Evolutionary conservation across 202 grass and related monocot genomes (phyloP).

Genomic region (Brachypodium distachyon): DNA sequence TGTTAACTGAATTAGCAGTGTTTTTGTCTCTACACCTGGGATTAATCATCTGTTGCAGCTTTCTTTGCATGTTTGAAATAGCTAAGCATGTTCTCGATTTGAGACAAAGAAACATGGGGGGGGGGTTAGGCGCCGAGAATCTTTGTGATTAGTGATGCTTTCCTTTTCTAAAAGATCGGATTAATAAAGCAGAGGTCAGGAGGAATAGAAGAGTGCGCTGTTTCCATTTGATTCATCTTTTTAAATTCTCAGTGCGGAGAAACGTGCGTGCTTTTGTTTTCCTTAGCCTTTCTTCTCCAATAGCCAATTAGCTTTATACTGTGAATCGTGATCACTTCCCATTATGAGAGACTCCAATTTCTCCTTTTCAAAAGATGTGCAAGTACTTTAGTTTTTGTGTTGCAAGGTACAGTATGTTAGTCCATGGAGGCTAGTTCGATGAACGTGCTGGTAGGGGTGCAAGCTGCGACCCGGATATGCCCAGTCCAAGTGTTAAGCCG

Average conservation of each 20-base stretch:
- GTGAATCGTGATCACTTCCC: conserved; percentile 16
- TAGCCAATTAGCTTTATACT: conserved; percentile 17
- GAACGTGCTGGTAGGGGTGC: no score
- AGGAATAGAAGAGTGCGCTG: conserved; percentile 1
- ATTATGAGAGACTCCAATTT: neutral
- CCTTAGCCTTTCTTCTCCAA: conserved; percentile 31
- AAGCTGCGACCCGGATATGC: no score
- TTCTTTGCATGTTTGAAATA: conserved; percentile 19
- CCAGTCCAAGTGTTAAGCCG: no score
- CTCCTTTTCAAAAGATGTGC: conserved; percentile 20
- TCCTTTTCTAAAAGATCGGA: conserved; percentile 41
- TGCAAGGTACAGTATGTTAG: conserved; percentile 8
- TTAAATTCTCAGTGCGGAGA: conserved; percentile 21
- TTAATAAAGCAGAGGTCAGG: conserved; percentile 26
- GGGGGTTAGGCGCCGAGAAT: conserved; percentile 32
- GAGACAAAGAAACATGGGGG: conserved; percentile 19
- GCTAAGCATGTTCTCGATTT: conserved; percentile 2
- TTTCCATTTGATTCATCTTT: conserved; percentile 22
- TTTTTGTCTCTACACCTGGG: neutral
- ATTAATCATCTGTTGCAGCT: conserved; percentile 4
- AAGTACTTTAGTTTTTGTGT: conserved; percentile 22
- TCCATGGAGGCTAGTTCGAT: neutral
- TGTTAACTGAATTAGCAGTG: neutral
- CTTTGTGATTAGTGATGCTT: conserved; percentile 31
- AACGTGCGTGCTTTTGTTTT: neutral